Conservation (phyloP, 306 rosid genomes). For the Glycine soja region DNA sequence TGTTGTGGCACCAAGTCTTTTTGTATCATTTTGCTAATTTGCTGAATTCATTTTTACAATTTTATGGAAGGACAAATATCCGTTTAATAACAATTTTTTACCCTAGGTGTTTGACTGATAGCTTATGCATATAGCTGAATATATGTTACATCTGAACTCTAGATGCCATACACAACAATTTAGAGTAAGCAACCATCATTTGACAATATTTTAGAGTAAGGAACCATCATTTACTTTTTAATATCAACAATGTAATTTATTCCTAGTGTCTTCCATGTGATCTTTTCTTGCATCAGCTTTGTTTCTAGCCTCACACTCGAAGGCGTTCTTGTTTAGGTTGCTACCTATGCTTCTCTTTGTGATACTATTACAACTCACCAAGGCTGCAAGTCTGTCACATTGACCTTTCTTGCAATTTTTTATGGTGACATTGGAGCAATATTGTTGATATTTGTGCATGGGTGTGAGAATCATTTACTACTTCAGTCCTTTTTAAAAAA, state of each 20-base stretch:
- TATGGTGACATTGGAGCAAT: not conserved
- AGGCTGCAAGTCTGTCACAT: slow-evolving; percentile 1
- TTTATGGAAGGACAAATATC: not conserved
- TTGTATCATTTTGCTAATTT: slow-evolving; percentile 5
- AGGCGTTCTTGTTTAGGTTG: not conserved
- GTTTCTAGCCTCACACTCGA: slow-evolving; percentile 27
- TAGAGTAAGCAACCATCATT: slow-evolving; percentile 24
- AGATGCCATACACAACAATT: not conserved
- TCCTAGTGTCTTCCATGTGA: not conserved
- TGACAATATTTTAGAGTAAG: not conserved
- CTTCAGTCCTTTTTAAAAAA: not conserved
- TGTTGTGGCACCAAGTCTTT: not conserved
- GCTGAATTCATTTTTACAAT: not conserved
- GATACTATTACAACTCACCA: slow-evolving; percentile 7
- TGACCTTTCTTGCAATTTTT: not conserved
- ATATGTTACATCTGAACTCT: not conserved
- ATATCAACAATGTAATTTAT: not conserved
- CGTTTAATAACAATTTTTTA: not conserved
- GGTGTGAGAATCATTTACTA: slow-evolving; percentile 1
- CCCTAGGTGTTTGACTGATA: not conserved
- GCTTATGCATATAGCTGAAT: not conserved
- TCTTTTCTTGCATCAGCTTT: not conserved
- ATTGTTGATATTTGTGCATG: not conserved
- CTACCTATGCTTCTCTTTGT: not conserved
- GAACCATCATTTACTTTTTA: slow-evolving; percentile 20